Evolutionary conservation across 306 rosid species (phyloP), one percentile per base, ranked within the genome.

Genomic region (Cicer pinnatifidum): DNA sequence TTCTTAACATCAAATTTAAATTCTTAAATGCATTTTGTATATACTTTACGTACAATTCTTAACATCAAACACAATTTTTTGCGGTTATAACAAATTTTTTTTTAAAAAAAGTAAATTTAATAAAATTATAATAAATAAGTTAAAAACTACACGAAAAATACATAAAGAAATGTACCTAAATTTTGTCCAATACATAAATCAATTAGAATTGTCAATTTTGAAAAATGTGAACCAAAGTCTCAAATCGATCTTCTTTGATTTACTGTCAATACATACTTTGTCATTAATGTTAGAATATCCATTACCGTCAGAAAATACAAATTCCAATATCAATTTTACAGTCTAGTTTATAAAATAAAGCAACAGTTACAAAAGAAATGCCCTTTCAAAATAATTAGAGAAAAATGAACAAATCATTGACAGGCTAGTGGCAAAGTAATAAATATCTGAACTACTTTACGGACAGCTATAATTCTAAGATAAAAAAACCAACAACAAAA

Each of bases 381-480:
- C 7, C 12, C 3, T 20, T 1, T 3, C 15, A 23, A 20, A 20
- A 76, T 9, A 68, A 13, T 35, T 66, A 79, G 4, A 64, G 6
- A 20, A 54, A 43, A 67, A 19, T 3, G 11, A 39, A 38, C 9
- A 17, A 48, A 48, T 44, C 47, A 61, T 71, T 61, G 5, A 2
- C 6, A 35, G 61, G 73, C 19, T 35, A 9, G 38, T 35, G 6
- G 44, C 19, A 48, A 52, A 47, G 23, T 12, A 73, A 67, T 39
- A 58, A 65, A 62, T 40, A 67, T 74, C 66, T 33, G 37, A 28
- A 53, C 69, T 72, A 46, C 13, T 44, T 52, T 20, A 13, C 6
- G 45, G 75, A 47, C 63, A 47, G 64, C 39, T 47, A 9, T 44
- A 62, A 65, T 79, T 66, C 66, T 59, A 28, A 28, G 10, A 59